Evolutionary conservation across 805 yeast genomes (phyloP), one percentile per base, ranked within the genome.

Genomic region (Wickerhamiella spandovensis): DNA sequence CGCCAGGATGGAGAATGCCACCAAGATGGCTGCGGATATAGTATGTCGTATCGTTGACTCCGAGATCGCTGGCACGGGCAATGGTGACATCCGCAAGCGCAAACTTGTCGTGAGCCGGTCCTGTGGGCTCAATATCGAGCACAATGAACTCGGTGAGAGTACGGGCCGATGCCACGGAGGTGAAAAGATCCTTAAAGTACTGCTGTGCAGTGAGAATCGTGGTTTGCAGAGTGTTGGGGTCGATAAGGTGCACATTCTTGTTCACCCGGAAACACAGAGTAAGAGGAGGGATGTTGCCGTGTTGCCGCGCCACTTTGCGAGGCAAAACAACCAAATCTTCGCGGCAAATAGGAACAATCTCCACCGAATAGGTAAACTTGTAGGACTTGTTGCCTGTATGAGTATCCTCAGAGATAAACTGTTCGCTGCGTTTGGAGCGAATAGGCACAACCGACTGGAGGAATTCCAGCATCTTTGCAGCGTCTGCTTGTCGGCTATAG

Each of bases 321-420:
- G 98, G 98, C 57, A 92, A 72, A 32, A 90, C 86, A 23, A 92
- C 95, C 58, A 92, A 73, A 65, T 94, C 98, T 64, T 92, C 99
- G 67, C 92, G 84, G 76, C 98, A 92, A 43, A 94, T 80, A 18
- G 98, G 98, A 1, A 85, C 95, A 58, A 92, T 81, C 69, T 92
- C 99, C 43, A 90, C 84, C 20, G 97, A 86, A 64, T 75, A 90
- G 6, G 97, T 76, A 65, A 90, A 92, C 70, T 92, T 92, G 71
- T 86, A 92, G 51, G 81, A 77, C 23, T 94, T 78, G 20, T 83
- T 73, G 61, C 96, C 92, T 1, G 95, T 81, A 60, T 92, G 98
- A 38, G 84, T 87, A 72, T 94, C 97, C 52, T 81, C 82, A 53
- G 95, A 82, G 53, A 92, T 81, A 62, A 94, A 78, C 71, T 92